phyloP scores from a whole-genome alignment of 2,329 filamentous ascomycete genomes.

The Sporothrix phasma region DNA sequence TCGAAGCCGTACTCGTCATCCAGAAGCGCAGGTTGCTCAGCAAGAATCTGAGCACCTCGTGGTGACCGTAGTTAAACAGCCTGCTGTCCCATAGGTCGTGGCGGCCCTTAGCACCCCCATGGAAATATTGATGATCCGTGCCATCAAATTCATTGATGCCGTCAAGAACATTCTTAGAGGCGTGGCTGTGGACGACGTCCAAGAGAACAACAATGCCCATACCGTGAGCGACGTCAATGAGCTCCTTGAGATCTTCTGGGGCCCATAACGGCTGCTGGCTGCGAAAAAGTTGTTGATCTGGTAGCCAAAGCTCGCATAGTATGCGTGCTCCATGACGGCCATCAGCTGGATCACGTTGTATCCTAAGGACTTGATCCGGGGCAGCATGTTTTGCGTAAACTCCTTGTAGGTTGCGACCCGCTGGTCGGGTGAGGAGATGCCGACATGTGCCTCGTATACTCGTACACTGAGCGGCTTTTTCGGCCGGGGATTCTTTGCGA shows the following conservation, averaged over 20 bases:
- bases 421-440: slow-evolving; percentile 85
- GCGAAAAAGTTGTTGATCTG: slow-evolving; percentile 99
- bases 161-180: slow-evolving; percentile 93
- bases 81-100: slow-evolving; percentile 96
- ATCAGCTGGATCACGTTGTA: slow-evolving; percentile 98
- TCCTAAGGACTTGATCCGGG: slow-evolving; percentile 77
- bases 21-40: slow-evolving; percentile 94
- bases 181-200: slow-evolving; percentile 95
- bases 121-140: slow-evolving; percentile 92
- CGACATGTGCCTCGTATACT: slow-evolving; percentile 97
- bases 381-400: slow-evolving; percentile 86
- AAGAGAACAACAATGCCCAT: slow-evolving; percentile 85
- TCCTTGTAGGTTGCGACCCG: slow-evolving; percentile 93
- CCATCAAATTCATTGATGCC: slow-evolving; percentile 95
- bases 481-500: slow-evolving; percentile 73
- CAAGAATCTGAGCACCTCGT: slow-evolving; percentile 92
- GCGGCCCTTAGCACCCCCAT: slow-evolving; percentile 69
- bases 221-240: slow-evolving; percentile 88
- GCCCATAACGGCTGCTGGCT: slow-evolving; percentile 87
- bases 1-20: slow-evolving; percentile 98
- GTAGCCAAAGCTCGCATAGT: slow-evolving; percentile 98
- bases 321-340: slow-evolving; percentile 98
- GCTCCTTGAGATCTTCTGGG: slow-evolving; percentile 93
- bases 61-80: slow-evolving; percentile 91
- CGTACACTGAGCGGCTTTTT: slow-evolving; percentile 77